Conservation (phyloP, 805 yeast genomes). For the Myxozyma neotropica region DNA sequence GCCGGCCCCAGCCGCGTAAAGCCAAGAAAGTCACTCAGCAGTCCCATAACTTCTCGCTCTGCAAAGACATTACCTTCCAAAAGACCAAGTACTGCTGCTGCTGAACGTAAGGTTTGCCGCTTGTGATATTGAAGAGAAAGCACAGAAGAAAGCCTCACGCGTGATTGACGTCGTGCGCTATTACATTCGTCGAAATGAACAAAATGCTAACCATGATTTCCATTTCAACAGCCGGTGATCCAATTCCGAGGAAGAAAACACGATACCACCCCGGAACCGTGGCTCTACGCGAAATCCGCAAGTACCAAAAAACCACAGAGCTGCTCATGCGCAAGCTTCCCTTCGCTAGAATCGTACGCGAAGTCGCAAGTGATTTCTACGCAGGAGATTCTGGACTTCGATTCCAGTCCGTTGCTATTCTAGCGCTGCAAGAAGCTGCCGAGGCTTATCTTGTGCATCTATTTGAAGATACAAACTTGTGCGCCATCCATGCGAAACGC, state of each 20-base stretch:
- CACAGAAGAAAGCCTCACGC: too few species aligned
- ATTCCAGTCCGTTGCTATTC: constrained; percentile 96
- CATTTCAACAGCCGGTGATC: constrained; percentile 19
- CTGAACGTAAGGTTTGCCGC: neutral
- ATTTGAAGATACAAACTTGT: constrained; percentile 96
- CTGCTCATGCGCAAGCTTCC: constrained; percentile 94
- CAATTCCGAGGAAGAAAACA: constrained; percentile 59
- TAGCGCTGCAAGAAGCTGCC: constrained; percentile 97
- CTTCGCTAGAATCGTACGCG: constrained; percentile 95
- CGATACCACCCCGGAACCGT: constrained; percentile 94
- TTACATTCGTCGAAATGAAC: too few species aligned
- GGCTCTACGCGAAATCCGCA: constrained; percentile 95
- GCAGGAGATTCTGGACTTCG: constrained; percentile 52
- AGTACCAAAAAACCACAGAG: constrained; percentile 96
- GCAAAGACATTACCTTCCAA: constrained; percentile 22
- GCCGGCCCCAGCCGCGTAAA: neutral
- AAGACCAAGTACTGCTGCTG: neutral
- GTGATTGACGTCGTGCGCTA: too few species aligned
- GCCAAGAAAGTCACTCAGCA: neutral
- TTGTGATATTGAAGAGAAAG: neutral
- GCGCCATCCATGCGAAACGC: constrained; percentile 99
- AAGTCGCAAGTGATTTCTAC: constrained; percentile 86
- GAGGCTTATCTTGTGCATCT: constrained; percentile 96
- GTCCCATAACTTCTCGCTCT: constrained; percentile 19
- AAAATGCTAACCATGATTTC: too few species aligned